phyloP scores from a whole-genome alignment of 2,329 filamentous ascomycete species.

The Tricladium varicosporioides region DNA sequence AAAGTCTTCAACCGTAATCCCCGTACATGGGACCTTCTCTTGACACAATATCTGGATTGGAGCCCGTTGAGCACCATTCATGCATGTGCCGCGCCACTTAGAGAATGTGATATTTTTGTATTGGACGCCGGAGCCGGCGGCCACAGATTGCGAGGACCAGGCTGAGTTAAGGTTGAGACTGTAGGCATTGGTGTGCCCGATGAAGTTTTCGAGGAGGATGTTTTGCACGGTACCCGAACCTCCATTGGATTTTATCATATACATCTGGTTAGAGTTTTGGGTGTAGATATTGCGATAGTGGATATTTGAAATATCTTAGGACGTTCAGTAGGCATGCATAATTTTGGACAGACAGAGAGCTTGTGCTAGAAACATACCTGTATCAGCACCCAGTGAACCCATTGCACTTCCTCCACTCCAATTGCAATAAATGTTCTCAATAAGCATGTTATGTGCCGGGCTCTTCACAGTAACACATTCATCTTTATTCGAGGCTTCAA shows the following conservation, averaged over 20 bases:
- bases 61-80: constrained; percentile 47
- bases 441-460: constrained; percentile 53
- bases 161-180: constrained; percentile 53
- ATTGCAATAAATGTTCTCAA: constrained; percentile 61
- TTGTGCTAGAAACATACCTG: constrained; percentile 26
- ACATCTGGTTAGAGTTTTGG: constrained; percentile 59
- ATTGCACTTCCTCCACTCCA: constrained; percentile 58
- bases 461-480: constrained; percentile 60
- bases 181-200: constrained; percentile 59
- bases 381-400: constrained; percentile 49
- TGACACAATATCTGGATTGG: constrained; percentile 54
- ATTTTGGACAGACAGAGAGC: no score
- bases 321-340: not conserved
- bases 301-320: constrained; percentile 47
- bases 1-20: constrained; percentile 49
- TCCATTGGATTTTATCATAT: constrained; percentile 61
- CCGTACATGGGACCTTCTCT: constrained; percentile 49
- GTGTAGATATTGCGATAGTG: constrained; percentile 58
- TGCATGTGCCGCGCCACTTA: constrained; percentile 54
- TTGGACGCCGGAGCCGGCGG: constrained; percentile 48
- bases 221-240: constrained; percentile 52
- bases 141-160: constrained; percentile 44
- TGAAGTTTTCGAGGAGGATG: constrained; percentile 54
- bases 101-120: constrained; percentile 51
- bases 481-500: constrained; percentile 61